phyloP scores from a whole-genome alignment of 129 eudicot genomes.

The Calendula officinalis region DNA sequence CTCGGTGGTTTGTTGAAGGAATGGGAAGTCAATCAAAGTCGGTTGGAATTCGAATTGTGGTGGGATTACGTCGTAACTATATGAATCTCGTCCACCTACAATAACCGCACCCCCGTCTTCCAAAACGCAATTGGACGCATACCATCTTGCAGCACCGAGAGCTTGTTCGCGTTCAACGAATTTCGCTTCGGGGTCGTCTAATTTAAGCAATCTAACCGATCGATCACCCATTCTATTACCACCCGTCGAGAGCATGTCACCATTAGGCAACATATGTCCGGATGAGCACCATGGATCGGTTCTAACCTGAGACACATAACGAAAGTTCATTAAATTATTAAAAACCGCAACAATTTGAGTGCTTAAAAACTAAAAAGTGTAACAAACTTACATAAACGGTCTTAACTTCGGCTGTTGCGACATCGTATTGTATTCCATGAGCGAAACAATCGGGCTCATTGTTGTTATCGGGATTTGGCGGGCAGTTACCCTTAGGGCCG shows the following conservation, averaged over 20 bases:
- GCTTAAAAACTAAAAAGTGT: not conserved
- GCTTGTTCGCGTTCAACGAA: conserved; percentile 39
- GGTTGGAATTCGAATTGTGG: conserved; percentile 20
- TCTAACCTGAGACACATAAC: conserved; percentile 32
- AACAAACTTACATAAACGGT: conserved; percentile 40
- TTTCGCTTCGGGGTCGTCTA: conserved; percentile 26
- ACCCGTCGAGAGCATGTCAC: conserved; percentile 64
- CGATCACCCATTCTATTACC: conserved; percentile 46
- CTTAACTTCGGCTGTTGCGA: conserved; percentile 31
- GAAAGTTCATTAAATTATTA: not conserved
- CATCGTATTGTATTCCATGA: conserved; percentile 61
- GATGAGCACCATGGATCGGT: conserved; percentile 89
- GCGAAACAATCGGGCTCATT: conserved; percentile 55
- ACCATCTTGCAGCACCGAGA: conserved; percentile 60
- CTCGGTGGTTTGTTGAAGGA: conserved; percentile 27
- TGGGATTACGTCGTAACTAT: conserved; percentile 22
- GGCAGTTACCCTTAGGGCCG: conserved; percentile 39
- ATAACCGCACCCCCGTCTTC: conserved; percentile 29
- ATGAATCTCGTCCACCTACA: conserved; percentile 31
- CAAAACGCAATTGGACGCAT: conserved; percentile 17
- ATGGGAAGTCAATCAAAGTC: conserved; percentile 14
- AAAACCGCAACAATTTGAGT: not conserved
- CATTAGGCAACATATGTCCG: conserved; percentile 53
- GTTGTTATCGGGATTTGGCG: conserved; percentile 26
- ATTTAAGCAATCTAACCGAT: conserved; percentile 31